These are phyloP conservation scores for Ambrosiella beaveri DNA, from an alignment of 2,329 filamentous ascomycete genomes.

Conservation along the genomic window DNA sequence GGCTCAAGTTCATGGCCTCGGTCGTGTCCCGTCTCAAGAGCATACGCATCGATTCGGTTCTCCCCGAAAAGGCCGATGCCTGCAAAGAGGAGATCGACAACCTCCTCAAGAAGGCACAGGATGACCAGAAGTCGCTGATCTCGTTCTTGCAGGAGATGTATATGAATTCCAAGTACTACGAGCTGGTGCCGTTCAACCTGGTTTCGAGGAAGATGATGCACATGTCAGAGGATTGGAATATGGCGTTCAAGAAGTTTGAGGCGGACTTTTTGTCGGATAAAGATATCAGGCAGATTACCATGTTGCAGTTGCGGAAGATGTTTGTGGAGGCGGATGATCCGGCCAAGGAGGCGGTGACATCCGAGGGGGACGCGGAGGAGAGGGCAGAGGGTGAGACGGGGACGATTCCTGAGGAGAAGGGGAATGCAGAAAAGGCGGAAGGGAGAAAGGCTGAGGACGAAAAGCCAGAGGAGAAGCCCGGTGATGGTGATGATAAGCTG, in stretches of 20 bases:
- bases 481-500: not conserved
- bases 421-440: not conserved
- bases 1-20: conserved; percentile 74
- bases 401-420: not conserved
- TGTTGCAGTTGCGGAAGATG: conserved; percentile 83
- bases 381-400: not conserved
- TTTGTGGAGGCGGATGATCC: conserved; percentile 64
- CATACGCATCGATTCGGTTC: conserved; percentile 80
- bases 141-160: conserved; percentile 76
- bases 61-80: conserved; percentile 68
- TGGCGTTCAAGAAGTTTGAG: conserved; percentile 78
- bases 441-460: not conserved
- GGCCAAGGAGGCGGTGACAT: conserved; percentile 55
- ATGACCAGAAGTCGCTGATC: conserved; percentile 60
- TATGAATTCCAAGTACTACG: conserved; percentile 87
- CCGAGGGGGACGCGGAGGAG: conserved; percentile 17
- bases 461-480: not conserved
- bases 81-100: conserved; percentile 70
- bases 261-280: conserved; percentile 90
- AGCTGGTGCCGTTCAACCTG: conserved; percentile 83
- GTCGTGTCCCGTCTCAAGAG: conserved; percentile 69
- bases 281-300: conserved; percentile 81
- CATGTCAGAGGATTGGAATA: conserved; percentile 85
- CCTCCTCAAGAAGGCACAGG: conserved; percentile 60
- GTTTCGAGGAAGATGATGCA: conserved; percentile 82